Base-by-base conservation (phyloP, 2,329 filamentous ascomycete genomes). In the Pyrenophora graminea region DNA sequence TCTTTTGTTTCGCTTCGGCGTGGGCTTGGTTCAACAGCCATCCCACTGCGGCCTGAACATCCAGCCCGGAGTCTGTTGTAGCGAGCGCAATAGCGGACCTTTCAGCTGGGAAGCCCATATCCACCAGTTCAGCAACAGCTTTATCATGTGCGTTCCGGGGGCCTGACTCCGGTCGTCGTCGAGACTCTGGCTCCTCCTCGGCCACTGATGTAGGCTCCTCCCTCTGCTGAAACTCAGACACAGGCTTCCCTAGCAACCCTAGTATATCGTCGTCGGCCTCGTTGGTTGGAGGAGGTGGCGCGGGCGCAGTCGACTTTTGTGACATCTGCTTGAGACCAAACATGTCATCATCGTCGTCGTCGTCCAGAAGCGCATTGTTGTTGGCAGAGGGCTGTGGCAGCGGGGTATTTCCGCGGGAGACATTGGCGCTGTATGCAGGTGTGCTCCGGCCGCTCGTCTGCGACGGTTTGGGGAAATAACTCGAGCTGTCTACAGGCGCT, bases 21-120 rank as follows among this genome's bases (percentile, higher is more conserved):
- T 99, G 94, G 5, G 94, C 94, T 69, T 96, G 90, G 50, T 95
- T 94, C 31, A 99, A 77, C 8, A 99, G 81, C 86, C 88, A 95
- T 34, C 92, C 87, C 6, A 96, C 90, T 2, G 93, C 93, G 41
- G 85, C 87, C 71, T 96, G 91, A 8, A 96, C 85, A 68, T 97
- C 88, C 1, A 86, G 76, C 2, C 90, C 90, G 3, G 86, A 86
- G 3, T 90, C 88, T 27, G 89, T 96, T 64, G 91, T 88, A 9
- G 85, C 85, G 34, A 99, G 75, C 4, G 91, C 94, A 56, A 87
- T 81, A 46, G 83, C 82, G n/a, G 94, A 88, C 65, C 91, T 91
- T 51, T 96, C 90, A 0, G 86, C 82, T 0, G 90, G 85, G 63
- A 99, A 99, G 0, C 94, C 94, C 84, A 97, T 97, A 61, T 97